phyloP scores from a whole-genome alignment of 306 rosid genomes.

The Quercus rubra region DNA sequence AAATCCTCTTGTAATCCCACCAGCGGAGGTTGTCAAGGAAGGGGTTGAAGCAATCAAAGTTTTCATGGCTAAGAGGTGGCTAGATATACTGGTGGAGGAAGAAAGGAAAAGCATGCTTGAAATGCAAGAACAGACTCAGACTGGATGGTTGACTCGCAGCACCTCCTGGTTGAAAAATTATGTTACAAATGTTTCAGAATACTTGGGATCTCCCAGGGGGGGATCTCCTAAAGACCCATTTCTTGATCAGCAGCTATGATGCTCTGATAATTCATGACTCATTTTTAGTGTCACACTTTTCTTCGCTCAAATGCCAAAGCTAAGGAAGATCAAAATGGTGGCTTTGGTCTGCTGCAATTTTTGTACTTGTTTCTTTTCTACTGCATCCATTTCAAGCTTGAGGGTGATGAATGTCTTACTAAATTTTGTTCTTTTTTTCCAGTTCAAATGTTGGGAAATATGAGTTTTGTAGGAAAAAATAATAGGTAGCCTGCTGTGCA shows the following conservation, averaged over 20 bases:
- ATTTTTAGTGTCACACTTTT: neutral
- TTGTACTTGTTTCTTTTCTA: neutral
- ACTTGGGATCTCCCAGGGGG: slow-evolving; percentile 53
- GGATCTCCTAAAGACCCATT: slow-evolving; percentile 48
- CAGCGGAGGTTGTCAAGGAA: slow-evolving; percentile 52
- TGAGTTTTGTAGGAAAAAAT: neutral
- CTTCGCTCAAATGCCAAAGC: slow-evolving; percentile 2
- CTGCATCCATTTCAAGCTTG: neutral
- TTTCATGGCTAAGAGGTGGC: slow-evolving; percentile 82
- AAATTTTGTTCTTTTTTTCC: slow-evolving; percentile 8
- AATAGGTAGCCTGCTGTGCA: neutral
- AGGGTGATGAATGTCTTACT: neutral
- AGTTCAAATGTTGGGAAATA: neutral
- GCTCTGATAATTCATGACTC: neutral
- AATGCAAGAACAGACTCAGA: slow-evolving; percentile 43
- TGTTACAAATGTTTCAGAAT: slow-evolving; percentile 47
- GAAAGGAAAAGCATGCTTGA: slow-evolving; percentile 60
- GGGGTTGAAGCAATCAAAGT: slow-evolving; percentile 71
- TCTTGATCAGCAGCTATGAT: slow-evolving; percentile 86
- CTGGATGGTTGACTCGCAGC: slow-evolving; percentile 85
- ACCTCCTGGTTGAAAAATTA: slow-evolving; percentile 74
- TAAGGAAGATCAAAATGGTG: slow-evolving; percentile 1
- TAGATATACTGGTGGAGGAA: slow-evolving; percentile 70
- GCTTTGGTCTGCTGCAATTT: slow-evolving; percentile 6
- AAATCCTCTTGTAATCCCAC: slow-evolving; percentile 86